Conservation (phyloP, 2,329 filamentous ascomycete species). For the Sclerotinia spermophila region DNA sequence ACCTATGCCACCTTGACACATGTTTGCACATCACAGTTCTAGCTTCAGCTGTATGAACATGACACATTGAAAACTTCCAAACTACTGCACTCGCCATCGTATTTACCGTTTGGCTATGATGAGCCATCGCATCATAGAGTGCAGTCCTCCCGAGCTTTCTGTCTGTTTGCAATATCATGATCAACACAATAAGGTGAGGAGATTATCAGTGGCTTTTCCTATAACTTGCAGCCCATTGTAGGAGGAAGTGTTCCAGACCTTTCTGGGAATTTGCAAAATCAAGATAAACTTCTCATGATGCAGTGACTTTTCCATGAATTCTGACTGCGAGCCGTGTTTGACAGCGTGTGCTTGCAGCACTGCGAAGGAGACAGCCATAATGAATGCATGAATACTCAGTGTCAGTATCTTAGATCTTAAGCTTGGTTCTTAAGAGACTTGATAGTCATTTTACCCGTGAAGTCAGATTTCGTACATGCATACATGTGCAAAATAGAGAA, state of each 20-base stretch:
- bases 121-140: too few species aligned
- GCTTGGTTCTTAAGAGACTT: not conserved
- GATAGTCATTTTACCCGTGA: not conserved
- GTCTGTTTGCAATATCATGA: not conserved
- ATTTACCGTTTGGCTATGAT: not conserved
- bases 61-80: not conserved
- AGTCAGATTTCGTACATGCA: not conserved
- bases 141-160: not conserved
- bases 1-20: not conserved
- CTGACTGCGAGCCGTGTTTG: not conserved
- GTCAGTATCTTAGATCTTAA: not conserved
- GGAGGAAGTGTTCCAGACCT: not conserved
- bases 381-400: not conserved
- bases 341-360: not conserved
- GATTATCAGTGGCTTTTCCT: not conserved
- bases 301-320: not conserved
- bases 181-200: not conserved
- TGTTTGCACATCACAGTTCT: not conserved
- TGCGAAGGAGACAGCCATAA: not conserved
- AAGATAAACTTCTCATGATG: not conserved
- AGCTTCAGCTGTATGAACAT: not conserved
- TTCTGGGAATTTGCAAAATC: not conserved
- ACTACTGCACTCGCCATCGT: not conserved
- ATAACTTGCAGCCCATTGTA: not conserved
- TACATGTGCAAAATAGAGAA: not conserved